These are phyloP conservation scores for Bryum argenteum DNA, from an alignment of 225 moss, liverwort and hornwort species.

Conservation along the genomic window DNA sequence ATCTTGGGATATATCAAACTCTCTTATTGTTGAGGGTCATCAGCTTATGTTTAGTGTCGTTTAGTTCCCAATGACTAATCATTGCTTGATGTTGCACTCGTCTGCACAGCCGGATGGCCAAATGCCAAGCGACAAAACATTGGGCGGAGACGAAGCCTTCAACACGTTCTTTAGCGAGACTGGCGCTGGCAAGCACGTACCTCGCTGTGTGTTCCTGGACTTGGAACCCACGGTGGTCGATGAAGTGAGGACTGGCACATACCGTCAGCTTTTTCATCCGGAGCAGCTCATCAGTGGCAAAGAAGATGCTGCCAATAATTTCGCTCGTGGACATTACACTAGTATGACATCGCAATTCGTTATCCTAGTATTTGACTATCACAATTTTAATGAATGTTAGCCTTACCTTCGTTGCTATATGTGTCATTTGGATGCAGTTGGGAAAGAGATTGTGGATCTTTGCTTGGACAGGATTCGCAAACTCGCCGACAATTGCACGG, in stretches of 20 bases:
- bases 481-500: constrained; percentile 51
- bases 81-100: constrained; percentile 1
- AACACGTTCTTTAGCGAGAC: constrained; percentile 59
- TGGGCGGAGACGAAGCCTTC: constrained; percentile 52
- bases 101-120: constrained; percentile 49
- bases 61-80: background rate
- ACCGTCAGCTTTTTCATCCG: constrained; percentile 54
- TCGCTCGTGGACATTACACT: constrained; percentile 59
- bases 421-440: constrained; percentile 38
- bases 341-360: constrained; percentile 29
- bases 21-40: background rate
- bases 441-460: constrained; percentile 58
- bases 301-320: constrained; percentile 62
- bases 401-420: background rate
- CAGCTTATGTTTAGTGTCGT: constrained; percentile 8
- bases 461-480: constrained; percentile 54
- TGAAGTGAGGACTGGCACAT: constrained; percentile 55
- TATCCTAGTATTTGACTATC: background rate
- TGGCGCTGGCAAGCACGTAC: constrained; percentile 56
- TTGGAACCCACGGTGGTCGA: constrained; percentile 57
- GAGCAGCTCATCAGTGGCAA: constrained; percentile 59
- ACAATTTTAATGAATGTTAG: background rate
- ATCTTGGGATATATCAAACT: too few relatives aligned
- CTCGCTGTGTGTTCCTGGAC: constrained; percentile 55
- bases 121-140: constrained; percentile 53